phyloP scores from a whole-genome alignment of 169 alveolate species.

The Plasmodium reichenowi region DNA sequence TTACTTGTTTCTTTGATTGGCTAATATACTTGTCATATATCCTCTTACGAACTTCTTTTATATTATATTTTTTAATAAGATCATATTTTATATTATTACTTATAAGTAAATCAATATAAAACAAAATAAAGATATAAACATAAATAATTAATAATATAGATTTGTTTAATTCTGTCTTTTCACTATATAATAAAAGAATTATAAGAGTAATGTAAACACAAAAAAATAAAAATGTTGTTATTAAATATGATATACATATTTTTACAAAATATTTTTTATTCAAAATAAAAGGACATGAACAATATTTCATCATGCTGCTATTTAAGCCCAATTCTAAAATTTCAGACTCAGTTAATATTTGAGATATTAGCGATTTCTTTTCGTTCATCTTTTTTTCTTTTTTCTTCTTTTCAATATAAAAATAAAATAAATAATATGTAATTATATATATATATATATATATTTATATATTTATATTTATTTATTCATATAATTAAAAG shows the following conservation, averaged over 20 bases:
- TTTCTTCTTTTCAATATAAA: not conserved
- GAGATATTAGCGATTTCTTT: conserved; percentile 34
- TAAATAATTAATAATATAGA: conserved; percentile 26
- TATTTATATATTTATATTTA: not conserved
- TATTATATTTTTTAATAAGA: conserved; percentile 31
- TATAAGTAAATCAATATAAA: conserved; percentile 42
- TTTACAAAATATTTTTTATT: conserved; percentile 27
- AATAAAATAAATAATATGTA: not conserved
- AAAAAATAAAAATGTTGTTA: conserved; percentile 43
- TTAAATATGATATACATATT: conserved; percentile 40
- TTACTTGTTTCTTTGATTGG: not conserved
- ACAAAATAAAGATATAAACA: conserved; percentile 33
- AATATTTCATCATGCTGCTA: conserved; percentile 29
- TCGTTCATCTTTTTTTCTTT: conserved; percentile 1
- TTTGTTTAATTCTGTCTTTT: conserved; percentile 17
- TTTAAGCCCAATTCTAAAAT: conserved; percentile 48
- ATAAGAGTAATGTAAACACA: conserved; percentile 34
- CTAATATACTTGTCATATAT: conserved; percentile 18
- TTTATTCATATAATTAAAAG: too few species aligned
- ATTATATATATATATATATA: not conserved
- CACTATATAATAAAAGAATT: not conserved
- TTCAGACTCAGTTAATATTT: conserved; percentile 69
- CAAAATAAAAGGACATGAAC: conserved; percentile 63
- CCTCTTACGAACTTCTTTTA: conserved; percentile 47
- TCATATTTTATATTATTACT: conserved; percentile 42